Base-by-base conservation (phyloP, 2,329 filamentous ascomycete species). In the Elsinoe necatrix region DNA sequence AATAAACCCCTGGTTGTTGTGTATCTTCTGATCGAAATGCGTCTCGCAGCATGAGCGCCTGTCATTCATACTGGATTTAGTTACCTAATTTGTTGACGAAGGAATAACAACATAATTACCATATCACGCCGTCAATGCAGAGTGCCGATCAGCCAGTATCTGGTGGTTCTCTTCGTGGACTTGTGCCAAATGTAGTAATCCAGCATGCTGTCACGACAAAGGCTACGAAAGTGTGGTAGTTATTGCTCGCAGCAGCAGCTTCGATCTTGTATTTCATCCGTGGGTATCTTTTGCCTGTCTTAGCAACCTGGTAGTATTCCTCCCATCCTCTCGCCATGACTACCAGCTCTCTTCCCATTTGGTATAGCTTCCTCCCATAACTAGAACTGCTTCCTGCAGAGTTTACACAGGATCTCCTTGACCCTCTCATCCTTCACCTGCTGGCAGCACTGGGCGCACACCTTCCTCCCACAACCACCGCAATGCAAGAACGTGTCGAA, bases 401-500 rank as follows among this genome's bases (percentile, higher is more conserved):
- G 29, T 31, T 52, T 52, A 18, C 48, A 52, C 20, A 52, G n/a
- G 14, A 52, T 7, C 20, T 12, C 31, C 20, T 16, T 37, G 8
- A 25, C 20, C 29, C 11, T 11, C 4, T 20, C 48, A 16, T 35
- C 29, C 11, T 34, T n/a, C n/a, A 25, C 31, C 9, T 21, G 20
- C 18, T 27, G 11, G 31, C 25, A 34, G 48, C 62, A 64, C 18
- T 58, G 29, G 12, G 62, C 58, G 29, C 62, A 64, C 29, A 63
- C 55, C 14, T 55, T 41, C 50, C 47, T 56, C 31, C 57, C 43
- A 39, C 63, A 65, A 14, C 57, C 55, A 4, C n/a, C 51, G 57
- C 63, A 65, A 6, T 43, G 56, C 56, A 64, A 47, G 41, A 63
- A 62, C 20, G 56, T 57, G 18, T 57, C 42, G 39, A 58, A 64